Base-by-base conservation (phyloP, 371 early-diverging fungal species). In the Nematocida sp. region DNA sequence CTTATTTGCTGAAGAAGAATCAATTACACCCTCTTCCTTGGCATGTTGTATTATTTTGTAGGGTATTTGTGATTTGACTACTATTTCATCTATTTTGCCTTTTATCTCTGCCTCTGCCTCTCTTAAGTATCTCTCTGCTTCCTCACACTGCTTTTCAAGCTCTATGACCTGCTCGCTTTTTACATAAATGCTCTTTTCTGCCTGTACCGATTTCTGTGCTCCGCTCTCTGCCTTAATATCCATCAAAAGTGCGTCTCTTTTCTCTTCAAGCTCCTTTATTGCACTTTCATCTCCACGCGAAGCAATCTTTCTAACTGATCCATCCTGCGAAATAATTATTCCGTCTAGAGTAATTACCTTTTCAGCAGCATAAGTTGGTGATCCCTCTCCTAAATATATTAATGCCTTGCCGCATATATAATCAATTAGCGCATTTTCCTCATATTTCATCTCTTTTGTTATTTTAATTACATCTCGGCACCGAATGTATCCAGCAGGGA, bases 291-390 rank as follows among this genome's bases (percentile, higher is more conserved):
- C 58, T 1, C 15, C 42, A 11, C 4, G 40, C 25, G 42, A n/a
- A 0, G 5, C 5, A 4, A 54, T 15, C 42, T 62, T 56, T 39
- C 70, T 11, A 4, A 78, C 56, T 11, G 39, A 39, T 56, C 80
- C 80, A 6, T 54, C 57, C 33, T 27, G 39, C 4, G 70, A 70
- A n/a, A 78, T 71, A 25, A 78, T 42, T 40, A 78, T 45, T n/a
- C 80, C 80, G 44, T 78, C 80, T 3, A 78, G 40, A 67, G 80
- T 78, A 11, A 78, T 71, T 13, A 78, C 57, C 39, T 78, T 69
- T 27, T n/a, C 57, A 42, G 23, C 54, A 42, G 42, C 33, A 33
- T 39, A 13, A 9, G 4, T 18, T 4, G 80, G 80, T 0, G 55
- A 13, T 2, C 39, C 55, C 5, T 52, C 45, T 9, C 57, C 80